phyloP scores from a whole-genome alignment of 371 early-diverging fungal species.

The Haplosporangium sp. region DNA sequence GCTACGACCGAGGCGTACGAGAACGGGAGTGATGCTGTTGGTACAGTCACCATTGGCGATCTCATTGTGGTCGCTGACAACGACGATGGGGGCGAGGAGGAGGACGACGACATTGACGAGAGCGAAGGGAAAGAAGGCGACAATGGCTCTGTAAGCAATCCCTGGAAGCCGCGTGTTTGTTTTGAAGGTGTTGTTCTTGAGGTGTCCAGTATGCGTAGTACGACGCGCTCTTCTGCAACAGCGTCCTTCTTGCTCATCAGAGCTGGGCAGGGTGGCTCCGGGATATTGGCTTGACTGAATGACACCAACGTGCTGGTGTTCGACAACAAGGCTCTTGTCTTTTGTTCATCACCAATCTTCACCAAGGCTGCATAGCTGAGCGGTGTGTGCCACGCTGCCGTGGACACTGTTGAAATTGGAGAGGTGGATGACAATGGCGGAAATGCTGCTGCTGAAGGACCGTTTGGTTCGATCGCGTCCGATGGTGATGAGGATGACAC shows the following conservation, averaged over 20 bases:
- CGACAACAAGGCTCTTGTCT: constrained; percentile 10
- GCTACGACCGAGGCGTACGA: constrained; percentile 49
- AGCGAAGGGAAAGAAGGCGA: constrained; percentile 16
- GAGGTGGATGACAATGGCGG: constrained; percentile 24
- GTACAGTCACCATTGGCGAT: background rate
- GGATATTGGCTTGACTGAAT: constrained; percentile 42
- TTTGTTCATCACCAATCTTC: constrained; percentile 21
- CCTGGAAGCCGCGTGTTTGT: background rate
- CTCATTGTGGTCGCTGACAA: constrained; percentile 8
- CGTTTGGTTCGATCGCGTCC: background rate
- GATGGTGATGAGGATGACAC: background rate
- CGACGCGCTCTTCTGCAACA: too few relatives aligned
- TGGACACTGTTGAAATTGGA: background rate
- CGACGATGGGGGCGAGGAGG: constrained; percentile 4
- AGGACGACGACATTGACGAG: background rate
- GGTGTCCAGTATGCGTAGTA: too few relatives aligned
- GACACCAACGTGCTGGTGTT: constrained; percentile 31
- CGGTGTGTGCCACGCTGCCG: background rate
- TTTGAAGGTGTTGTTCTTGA: constrained; percentile 8
- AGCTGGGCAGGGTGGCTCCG: constrained; percentile 25
- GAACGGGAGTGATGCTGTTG: constrained; percentile 20
- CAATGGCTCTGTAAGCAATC: background rate
- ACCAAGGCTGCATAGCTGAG: constrained; percentile 46
- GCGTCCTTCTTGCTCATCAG: too few relatives aligned
- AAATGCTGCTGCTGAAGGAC: constrained; percentile 10